phyloP scores from a whole-genome alignment of 805 yeast genomes.

The Grigorovia humatica region DNA sequence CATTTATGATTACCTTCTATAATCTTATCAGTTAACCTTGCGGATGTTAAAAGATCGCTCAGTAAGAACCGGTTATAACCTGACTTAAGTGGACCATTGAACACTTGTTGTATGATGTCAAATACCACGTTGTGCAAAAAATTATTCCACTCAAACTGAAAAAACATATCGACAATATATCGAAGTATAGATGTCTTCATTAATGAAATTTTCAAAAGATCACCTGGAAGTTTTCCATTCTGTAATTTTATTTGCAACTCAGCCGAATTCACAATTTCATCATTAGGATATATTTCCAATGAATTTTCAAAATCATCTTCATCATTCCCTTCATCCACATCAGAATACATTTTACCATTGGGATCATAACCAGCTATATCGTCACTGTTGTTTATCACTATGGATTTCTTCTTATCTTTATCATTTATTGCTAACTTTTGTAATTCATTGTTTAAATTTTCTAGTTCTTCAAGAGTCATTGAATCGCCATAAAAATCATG shows the following conservation, averaged over 20 bases:
- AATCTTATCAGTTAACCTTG: slow-evolving; percentile 48
- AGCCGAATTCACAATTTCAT: slow-evolving; percentile 20
- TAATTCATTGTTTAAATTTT: slow-evolving; percentile 1
- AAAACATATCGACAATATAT: slow-evolving; percentile 55
- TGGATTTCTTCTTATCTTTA: not conserved
- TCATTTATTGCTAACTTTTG: not conserved
- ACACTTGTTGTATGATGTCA: slow-evolving; percentile 70
- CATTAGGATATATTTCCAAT: slow-evolving; percentile 10
- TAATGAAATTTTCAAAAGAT: slow-evolving; percentile 55
- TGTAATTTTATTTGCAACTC: slow-evolving; percentile 27
- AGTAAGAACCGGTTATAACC: slow-evolving; percentile 59
- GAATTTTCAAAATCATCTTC: slow-evolving; percentile 3
- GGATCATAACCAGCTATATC: slow-evolving; percentile 1
- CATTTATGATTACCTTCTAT: slow-evolving; percentile 54
- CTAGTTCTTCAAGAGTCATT: not conserved
- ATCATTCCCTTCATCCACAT: slow-evolving; percentile 7
- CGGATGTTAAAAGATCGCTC: slow-evolving; percentile 50
- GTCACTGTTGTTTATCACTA: not conserved
- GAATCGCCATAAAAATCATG: slow-evolving; percentile 17
- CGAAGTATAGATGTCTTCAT: slow-evolving; percentile 51
- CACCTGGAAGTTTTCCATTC: slow-evolving; percentile 54
- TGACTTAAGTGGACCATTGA: slow-evolving; percentile 59
- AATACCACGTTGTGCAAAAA: slow-evolving; percentile 78
- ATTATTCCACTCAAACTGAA: slow-evolving; percentile 70
- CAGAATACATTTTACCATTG: slow-evolving; percentile 2